A percentile compares a stretch with the other conserved stretches of the same genome.
phyloP scores from a whole-genome alignment of 1,284 basidiomycete genomes.

The Sanguinoderma infundibulare region DNA sequence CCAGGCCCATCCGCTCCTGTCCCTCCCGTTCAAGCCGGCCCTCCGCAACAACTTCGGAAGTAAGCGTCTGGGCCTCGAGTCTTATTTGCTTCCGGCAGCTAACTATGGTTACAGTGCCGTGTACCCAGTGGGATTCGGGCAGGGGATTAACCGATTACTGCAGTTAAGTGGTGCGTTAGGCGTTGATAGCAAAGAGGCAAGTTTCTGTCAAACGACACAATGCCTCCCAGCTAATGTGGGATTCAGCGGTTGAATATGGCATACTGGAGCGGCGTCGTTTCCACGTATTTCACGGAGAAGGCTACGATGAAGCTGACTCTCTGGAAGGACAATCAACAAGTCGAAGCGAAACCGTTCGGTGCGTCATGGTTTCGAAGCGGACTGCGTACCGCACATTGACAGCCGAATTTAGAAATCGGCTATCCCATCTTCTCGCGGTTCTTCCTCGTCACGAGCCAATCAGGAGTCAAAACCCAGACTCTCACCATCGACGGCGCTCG shows the following conservation, averaged over 20 bases:
- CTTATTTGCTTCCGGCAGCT: neutral
- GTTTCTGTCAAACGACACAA: constrained; percentile 23
- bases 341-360: constrained; percentile 83
- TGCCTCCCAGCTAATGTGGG: neutral
- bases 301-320: constrained; percentile 75
- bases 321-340: constrained; percentile 78
- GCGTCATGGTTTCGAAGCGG: constrained; percentile 64
- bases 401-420: constrained; percentile 60
- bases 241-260: constrained; percentile 60
- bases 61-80: constrained; percentile 3
- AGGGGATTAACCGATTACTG: constrained; percentile 61
- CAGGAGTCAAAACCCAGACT: constrained; percentile 79
- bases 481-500: constrained; percentile 72
- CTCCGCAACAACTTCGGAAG: constrained; percentile 5
- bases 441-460: constrained; percentile 79
- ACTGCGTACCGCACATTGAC: constrained; percentile 52
- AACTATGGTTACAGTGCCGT: neutral
- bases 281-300: constrained; percentile 66
- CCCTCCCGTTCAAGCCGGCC: neutral
- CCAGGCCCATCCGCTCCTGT: neutral
- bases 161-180: constrained; percentile 69
- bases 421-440: constrained; percentile 79
- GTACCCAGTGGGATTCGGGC: constrained; percentile 52
- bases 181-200: constrained; percentile 51
- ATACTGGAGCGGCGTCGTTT: constrained; percentile 67